These are phyloP conservation scores for Saccharomycopsis microspora DNA, from an alignment of 805 yeast species.

Conservation along the genomic window DNA sequence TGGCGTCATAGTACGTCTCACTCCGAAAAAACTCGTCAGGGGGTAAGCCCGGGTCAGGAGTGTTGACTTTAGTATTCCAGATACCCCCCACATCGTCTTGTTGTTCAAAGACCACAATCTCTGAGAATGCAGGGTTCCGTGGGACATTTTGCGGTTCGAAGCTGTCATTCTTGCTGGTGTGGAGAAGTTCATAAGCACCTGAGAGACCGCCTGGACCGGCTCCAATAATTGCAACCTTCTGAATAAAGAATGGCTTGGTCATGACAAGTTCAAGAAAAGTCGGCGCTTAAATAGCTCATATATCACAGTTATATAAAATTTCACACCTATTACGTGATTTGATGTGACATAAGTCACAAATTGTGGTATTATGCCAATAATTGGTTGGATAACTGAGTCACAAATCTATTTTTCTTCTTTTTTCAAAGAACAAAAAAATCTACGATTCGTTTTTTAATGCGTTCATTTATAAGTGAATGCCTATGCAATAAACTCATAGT, in stretches of 20 bases:
- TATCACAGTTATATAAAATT: too few relatives aligned
- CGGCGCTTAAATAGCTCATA: too few relatives aligned
- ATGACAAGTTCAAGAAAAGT: background rate
- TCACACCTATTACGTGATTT: too few relatives aligned
- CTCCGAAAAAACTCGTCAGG: constrained; percentile 25
- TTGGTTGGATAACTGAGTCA: too few relatives aligned
- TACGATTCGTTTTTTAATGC: too few relatives aligned
- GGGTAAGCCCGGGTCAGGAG: constrained; percentile 19
- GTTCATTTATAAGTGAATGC: too few relatives aligned
- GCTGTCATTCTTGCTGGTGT: constrained; percentile 21
- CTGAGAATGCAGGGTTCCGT: constrained; percentile 20
- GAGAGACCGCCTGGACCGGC: constrained; percentile 25
- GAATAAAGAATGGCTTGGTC: constrained; percentile 8
- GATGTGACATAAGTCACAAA: too few relatives aligned
- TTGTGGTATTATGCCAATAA: too few relatives aligned
- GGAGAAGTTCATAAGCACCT: constrained; percentile 22
- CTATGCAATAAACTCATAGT: too few relatives aligned
- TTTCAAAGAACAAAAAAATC: too few relatives aligned
- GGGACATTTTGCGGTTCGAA: constrained; percentile 10
- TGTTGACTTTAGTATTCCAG: constrained; percentile 23
- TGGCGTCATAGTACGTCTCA: constrained; percentile 25
- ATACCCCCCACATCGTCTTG: constrained; percentile 26
- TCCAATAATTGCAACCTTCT: constrained; percentile 24
- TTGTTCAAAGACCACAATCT: constrained; percentile 27
- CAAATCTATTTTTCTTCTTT: too few relatives aligned